phyloP scores from a whole-genome alignment of 1,284 basidiomycete genomes.

The Cutaneotrichosporon sp. region DNA sequence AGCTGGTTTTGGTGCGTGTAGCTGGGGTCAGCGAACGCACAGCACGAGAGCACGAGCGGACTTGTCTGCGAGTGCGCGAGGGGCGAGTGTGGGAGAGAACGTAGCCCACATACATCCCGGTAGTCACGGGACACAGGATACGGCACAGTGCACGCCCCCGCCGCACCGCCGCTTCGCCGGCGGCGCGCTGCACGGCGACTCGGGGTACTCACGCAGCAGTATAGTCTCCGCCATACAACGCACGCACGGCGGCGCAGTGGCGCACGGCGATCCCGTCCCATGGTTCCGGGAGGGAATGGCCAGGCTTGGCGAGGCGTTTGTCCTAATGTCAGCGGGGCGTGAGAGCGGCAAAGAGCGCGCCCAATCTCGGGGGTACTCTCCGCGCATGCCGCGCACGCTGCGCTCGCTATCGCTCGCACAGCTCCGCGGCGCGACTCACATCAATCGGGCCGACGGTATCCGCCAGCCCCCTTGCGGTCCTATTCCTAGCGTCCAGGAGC shows the following conservation, averaged over 20 bases:
- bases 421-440: no score
- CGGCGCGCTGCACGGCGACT: no score
- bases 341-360: no score
- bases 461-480: constrained; percentile 33
- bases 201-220: constrained; percentile 24
- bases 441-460: constrained; percentile 39
- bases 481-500: constrained; percentile 32
- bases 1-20: constrained; percentile 39
- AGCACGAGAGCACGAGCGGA: no score
- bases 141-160: no score
- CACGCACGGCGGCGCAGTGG: constrained; percentile 41
- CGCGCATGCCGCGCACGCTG: no score
- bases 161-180: no score
- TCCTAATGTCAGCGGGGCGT: constrained; percentile 23
- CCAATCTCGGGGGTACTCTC: no score
- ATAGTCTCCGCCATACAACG: constrained; percentile 31
- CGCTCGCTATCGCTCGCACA: no score
- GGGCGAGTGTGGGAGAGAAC: neutral
- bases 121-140: no score
- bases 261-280: constrained; percentile 43
- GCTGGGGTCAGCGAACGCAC: constrained; percentile 1
- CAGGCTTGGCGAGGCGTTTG: constrained; percentile 30
- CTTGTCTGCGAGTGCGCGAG: no score
- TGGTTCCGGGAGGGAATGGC: constrained; percentile 34
- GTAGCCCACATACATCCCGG: neutral